Base-by-base conservation (phyloP, 768 basidiomycete genomes). In the Amanita muscaria region DNA sequence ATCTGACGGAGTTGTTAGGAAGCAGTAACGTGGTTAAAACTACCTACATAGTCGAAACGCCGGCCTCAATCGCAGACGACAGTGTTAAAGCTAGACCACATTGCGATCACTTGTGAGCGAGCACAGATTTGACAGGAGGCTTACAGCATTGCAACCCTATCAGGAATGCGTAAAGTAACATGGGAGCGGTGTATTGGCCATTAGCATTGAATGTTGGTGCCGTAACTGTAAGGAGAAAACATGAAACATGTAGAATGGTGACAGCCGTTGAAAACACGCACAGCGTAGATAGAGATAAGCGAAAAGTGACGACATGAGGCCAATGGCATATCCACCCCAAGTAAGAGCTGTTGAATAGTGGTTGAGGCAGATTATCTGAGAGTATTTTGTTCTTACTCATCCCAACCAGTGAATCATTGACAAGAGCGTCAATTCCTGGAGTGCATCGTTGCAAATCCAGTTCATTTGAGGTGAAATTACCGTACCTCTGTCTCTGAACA, bases 371-470 rank as follows among this genome's bases (percentile, higher is more conserved):
- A 23, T 22, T 4, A 21, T 3, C 21, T 6, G 11, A 40, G 35
- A 51, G 38, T 19, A 46, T 10, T 4, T 18, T 21, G 39, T 0
- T 62, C 80, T 62, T 55, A 83, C 81, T 80, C 69, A 85, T 83
- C 49, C 79, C 74, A 40, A 89, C 81, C 14, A 91, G 69, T 2
- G 82, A 85, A 56, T 91, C 88, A 54, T 91, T 89, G 51, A 90
- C 72, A 8, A 91, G 65, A 9, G 83, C 84, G 57, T 88, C 86
- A 50, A 90, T 82, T 18, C 72, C 70, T 70, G 23, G 22, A 12
- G 5, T 30, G 24, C 10, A 23, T 14, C 15, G 19, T 10, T n/a
- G 29, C 11, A 10, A 48, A 41, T 40, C 46, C 21, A 38, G 21
- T 44, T 10, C 16, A 7, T 40, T n/a, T 16, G 47, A 32, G 48